Conservation (phyloP, 2,329 filamentous ascomycete genomes). For the Talaromyces pinophilus region DNA sequence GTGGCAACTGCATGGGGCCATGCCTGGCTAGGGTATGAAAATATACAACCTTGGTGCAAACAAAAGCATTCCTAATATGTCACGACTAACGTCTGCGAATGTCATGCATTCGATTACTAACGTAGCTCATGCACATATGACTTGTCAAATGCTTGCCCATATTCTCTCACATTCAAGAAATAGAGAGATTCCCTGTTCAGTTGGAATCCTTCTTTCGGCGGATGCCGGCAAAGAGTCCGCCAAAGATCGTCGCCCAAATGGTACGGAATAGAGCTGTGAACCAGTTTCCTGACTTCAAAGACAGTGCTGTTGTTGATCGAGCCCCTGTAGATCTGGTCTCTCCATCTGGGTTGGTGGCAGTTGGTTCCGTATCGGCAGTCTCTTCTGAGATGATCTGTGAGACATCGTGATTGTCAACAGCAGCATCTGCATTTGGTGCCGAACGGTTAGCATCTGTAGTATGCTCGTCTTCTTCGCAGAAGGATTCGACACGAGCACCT, state of each 20-base stretch:
- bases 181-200: neutral
- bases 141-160: neutral
- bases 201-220: slow-evolving; percentile 35
- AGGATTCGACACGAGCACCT: slow-evolving; percentile 59
- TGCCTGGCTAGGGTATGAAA: slow-evolving; percentile 14
- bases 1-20: neutral
- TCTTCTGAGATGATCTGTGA: slow-evolving; percentile 15
- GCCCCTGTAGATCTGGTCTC: slow-evolving; percentile 28
- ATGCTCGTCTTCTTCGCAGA: slow-evolving; percentile 19
- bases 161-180: slow-evolving; percentile 30
- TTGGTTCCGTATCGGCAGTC: slow-evolving; percentile 9
- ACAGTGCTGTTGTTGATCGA: slow-evolving; percentile 43
- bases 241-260: slow-evolving; percentile 45
- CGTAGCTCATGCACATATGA: neutral
- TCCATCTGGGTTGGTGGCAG: slow-evolving; percentile 14
- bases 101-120: neutral
- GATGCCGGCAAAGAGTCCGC: slow-evolving; percentile 42
- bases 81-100: neutral
- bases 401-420: slow-evolving; percentile 23
- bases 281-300: slow-evolving; percentile 43
- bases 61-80: neutral
- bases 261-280: slow-evolving; percentile 44
- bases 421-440: slow-evolving; percentile 14
- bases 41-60: slow-evolving; percentile 13
- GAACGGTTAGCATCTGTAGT: slow-evolving; percentile 9